phyloP scores from a whole-genome alignment of 75 land plant species.

The Cryptomeria japonica region DNA sequence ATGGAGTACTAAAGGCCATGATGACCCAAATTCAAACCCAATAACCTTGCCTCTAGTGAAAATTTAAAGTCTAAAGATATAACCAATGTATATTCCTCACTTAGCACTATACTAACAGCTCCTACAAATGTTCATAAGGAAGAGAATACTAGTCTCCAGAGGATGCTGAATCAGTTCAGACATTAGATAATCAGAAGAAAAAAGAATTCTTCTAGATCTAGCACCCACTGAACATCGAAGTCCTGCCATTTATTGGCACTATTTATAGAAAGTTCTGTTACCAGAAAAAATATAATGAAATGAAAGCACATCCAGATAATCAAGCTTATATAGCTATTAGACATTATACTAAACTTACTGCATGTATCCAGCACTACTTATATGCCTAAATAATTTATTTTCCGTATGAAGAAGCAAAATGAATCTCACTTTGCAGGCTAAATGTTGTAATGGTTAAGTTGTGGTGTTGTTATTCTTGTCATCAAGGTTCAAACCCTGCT shows the following conservation, averaged over 20 bases:
- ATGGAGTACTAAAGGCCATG: neutral
- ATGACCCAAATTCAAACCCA: neutral
- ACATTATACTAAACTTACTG: neutral
- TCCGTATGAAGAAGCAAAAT: neutral
- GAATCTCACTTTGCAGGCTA: neutral
- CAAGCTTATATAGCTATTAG: neutral
- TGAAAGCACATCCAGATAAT: neutral
- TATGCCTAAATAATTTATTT: neutral
- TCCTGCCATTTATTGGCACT: neutral
- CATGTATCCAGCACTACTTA: neutral
- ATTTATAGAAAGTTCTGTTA: neutral
- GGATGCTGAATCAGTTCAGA: neutral
- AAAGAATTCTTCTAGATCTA: neutral
- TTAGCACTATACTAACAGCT: neutral
- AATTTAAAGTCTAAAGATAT: neutral
- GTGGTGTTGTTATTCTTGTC: too few relatives aligned
- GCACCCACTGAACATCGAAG: neutral
- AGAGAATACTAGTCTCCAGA: neutral
- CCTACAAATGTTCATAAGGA: neutral
- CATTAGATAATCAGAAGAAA: neutral
- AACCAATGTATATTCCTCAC: neutral
- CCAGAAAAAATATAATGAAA: neutral
- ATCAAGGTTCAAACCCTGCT: too few relatives aligned
- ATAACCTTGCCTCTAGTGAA: neutral
- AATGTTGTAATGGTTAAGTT: too few relatives aligned